Conservation (phyloP, 192 early-diverging fungal genomes). For the Jimgerdemannia lactiflua region DNA sequence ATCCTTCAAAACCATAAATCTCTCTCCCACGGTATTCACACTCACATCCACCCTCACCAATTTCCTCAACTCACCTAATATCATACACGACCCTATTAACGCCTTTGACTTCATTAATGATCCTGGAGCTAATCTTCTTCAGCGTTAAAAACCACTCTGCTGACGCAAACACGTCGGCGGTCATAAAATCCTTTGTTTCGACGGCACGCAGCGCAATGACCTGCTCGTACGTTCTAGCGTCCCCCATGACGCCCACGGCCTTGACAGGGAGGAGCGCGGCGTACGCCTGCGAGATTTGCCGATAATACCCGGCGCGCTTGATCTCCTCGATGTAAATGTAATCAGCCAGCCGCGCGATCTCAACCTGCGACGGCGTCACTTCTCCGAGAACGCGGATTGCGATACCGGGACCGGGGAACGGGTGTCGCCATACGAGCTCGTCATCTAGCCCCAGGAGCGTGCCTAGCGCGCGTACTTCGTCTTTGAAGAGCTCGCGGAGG, state of each 20-base stretch:
- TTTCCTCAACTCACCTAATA: conserved; percentile 45
- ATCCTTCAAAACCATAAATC: too few species aligned
- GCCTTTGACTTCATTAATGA: conserved; percentile 98
- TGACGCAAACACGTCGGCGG: conserved; percentile 72
- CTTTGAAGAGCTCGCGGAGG: conserved; percentile 97
- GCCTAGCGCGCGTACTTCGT: conserved; percentile 98
- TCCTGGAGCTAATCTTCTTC: conserved; percentile 91
- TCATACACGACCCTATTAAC: conserved; percentile 98
- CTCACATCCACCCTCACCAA: background rate
- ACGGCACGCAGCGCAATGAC: conserved; percentile 97
- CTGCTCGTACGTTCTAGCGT: conserved; percentile 98
- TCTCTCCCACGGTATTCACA: background rate
- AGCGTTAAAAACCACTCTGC: conserved; percentile 55
- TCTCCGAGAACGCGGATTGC: conserved; percentile 98
- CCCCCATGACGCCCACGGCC: conserved; percentile 99
- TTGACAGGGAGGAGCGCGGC: conserved; percentile 92
- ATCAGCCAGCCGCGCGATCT: conserved; percentile 93
- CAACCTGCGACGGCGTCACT: conserved; percentile 91
- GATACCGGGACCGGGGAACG: conserved; percentile 99
- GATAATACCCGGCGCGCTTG: conserved; percentile 95
- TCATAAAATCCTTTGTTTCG: conserved; percentile 98
- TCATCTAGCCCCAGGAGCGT: conserved; percentile 85
- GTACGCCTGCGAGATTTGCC: conserved; percentile 97
- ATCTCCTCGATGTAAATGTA: conserved; percentile 99
- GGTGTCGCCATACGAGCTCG: conserved; percentile 97